Evolutionary conservation across 331 rosid species (phyloP).

Genomic region (Spiraea crenata): DNA sequence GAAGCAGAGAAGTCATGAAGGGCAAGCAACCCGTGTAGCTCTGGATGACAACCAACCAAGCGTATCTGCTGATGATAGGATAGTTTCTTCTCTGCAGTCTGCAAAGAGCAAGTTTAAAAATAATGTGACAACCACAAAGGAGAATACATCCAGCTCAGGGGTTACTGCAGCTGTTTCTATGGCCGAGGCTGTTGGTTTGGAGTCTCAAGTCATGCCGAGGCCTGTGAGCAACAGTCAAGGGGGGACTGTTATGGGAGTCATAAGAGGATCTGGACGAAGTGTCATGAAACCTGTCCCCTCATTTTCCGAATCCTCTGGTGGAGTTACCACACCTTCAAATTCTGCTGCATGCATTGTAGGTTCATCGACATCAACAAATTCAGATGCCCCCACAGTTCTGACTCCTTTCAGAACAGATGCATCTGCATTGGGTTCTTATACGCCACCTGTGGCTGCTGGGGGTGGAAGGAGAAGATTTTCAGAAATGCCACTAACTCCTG

Average conservation of each 20-base stretch:
- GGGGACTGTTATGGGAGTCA: conserved; percentile 91
- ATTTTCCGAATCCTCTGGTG: conserved; percentile 43
- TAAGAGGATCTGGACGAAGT: conserved; percentile 96
- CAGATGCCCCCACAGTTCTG: conserved; percentile 41
- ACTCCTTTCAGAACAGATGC: conserved; percentile 83
- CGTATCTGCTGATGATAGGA: conserved; percentile 54
- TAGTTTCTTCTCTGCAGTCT: conserved; percentile 50
- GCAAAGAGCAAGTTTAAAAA: conserved; percentile 59
- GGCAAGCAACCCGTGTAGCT: conserved; percentile 82
- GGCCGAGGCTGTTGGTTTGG: conserved; percentile 45
- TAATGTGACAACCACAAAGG: conserved; percentile 49
- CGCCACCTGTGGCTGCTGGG: conserved; percentile 55
- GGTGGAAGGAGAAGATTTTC: conserved; percentile 88
- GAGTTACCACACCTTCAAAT: conserved; percentile 31
- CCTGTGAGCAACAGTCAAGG: conserved; percentile 89
- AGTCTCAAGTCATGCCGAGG: conserved; percentile 60
- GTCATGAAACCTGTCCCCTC: conserved; percentile 56
- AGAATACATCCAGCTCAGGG: conserved; percentile 47
- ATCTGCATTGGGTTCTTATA: conserved; percentile 79
- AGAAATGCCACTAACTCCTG: conserved; percentile 66
- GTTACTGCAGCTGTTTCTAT: conserved; percentile 29
- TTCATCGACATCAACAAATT: conserved; percentile 36
- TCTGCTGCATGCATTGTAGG: conserved; percentile 37
- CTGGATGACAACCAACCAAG: conserved; percentile 64
- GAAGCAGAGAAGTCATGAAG: conserved; percentile 98